Evolutionary conservation across 2,329 filamentous ascomycete species (phyloP).

Genomic region (Onygenales sp.): DNA sequence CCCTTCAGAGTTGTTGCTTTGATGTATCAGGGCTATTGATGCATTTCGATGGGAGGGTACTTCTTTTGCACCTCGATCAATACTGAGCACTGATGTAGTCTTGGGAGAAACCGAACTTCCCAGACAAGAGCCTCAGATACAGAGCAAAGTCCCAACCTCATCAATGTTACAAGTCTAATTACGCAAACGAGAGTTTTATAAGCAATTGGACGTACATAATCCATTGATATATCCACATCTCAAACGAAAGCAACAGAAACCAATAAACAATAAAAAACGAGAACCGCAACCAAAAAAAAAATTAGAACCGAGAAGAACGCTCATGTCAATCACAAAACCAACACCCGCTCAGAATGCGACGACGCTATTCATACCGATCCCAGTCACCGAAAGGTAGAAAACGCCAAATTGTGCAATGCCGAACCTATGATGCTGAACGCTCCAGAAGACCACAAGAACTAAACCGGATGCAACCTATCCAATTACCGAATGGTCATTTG

Average conservation of each 20-base stretch:
- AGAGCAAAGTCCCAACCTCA: no score
- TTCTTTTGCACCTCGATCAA: neutral
- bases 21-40: no score
- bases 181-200: neutral
- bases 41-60: neutral
- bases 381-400: neutral
- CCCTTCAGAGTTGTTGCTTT: no score
- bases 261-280: neutral
- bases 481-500: slow-evolving; percentile 84
- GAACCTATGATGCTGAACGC: neutral
- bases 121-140: no score
- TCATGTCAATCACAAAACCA: neutral
- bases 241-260: neutral
- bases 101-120: no score
- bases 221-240: no score
- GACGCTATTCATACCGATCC: neutral
- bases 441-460: neutral
- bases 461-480: slow-evolving; percentile 1
- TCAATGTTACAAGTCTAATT: neutral
- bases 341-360: neutral
- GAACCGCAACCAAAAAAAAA: neutral
- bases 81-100: neutral
- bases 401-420: neutral
- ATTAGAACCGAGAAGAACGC: neutral
- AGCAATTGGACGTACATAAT: no score